These are phyloP conservation scores for Anethum foeniculum DNA, from an alignment of 140 eudicot genomes.

Conservation along the genomic window DNA sequence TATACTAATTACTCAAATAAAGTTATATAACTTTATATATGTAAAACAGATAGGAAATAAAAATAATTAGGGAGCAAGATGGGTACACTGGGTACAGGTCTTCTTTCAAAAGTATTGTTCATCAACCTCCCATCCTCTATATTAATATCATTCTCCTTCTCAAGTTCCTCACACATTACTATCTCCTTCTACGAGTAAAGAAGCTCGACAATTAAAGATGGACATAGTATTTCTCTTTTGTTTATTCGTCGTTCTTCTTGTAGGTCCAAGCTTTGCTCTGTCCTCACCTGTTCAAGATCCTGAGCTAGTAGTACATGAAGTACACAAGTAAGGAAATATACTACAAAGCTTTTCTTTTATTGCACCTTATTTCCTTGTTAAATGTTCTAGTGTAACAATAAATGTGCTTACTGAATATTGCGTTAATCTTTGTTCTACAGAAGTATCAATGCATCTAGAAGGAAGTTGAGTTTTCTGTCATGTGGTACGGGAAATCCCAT, in stretches of 20 bases:
- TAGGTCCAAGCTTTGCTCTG: slow-evolving; percentile 33
- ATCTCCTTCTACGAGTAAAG: slow-evolving; percentile 1
- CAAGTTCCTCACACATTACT: slow-evolving; percentile 15
- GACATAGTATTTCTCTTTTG: slow-evolving; percentile 22
- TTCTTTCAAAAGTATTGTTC: background rate
- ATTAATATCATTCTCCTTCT: slow-evolving; percentile 28
- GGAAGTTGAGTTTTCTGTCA: slow-evolving; percentile 50
- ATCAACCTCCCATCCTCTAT: slow-evolving; percentile 6
- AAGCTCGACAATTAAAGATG: slow-evolving; percentile 22
- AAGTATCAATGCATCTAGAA: slow-evolving; percentile 45
- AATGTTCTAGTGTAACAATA: background rate
- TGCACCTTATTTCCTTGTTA: background rate
- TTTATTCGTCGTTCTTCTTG: slow-evolving; percentile 25
- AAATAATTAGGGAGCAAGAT: background rate
- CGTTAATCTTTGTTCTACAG: slow-evolving; percentile 21
- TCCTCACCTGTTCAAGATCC: slow-evolving; percentile 63
- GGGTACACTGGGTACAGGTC: background rate
- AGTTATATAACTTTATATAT: background rate
- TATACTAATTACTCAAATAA: background rate
- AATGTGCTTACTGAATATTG: background rate
- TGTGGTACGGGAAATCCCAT: slow-evolving; percentile 77
- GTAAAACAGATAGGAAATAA: background rate
- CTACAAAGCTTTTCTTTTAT: background rate
- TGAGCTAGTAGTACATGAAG: slow-evolving; percentile 52
- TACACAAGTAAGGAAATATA: slow-evolving; percentile 31